Evolutionary conservation across 441 rosid genomes (phyloP).

Genomic region (Hura crepitans): DNA sequence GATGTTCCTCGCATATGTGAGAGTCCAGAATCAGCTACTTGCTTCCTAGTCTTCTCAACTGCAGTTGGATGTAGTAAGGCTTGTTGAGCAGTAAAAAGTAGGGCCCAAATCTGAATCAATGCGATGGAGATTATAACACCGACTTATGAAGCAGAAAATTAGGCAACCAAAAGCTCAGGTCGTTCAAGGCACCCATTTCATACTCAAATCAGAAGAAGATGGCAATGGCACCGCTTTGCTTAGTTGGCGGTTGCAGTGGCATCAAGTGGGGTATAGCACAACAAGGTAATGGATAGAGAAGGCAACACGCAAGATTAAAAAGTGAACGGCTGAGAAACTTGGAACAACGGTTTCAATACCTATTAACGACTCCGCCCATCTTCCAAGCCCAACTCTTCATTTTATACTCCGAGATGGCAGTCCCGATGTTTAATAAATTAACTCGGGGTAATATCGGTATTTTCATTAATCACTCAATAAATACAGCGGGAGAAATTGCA

Average conservation of each 20-base stretch:
- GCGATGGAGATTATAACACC: not conserved
- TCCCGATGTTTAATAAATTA: not conserved
- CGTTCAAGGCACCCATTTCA: no score
- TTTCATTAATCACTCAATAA: not conserved
- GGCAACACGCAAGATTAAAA: no score
- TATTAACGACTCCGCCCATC: not conserved
- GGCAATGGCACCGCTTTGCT: not conserved
- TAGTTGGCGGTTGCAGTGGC: not conserved
- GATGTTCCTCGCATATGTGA: slow-evolving; percentile 35
- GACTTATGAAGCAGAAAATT: not conserved
- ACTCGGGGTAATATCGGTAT: not conserved
- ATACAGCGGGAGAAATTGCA: not conserved
- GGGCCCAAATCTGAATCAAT: slow-evolving; percentile 42
- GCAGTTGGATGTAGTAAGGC: slow-evolving; percentile 51
- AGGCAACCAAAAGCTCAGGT: not conserved
- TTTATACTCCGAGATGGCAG: not conserved
- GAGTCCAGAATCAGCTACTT: slow-evolving; percentile 47
- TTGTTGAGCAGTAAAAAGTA: slow-evolving; percentile 55
- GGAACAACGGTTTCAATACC: not conserved
- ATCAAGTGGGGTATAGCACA: not conserved
- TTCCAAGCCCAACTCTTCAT: not conserved
- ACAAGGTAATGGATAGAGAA: no score
- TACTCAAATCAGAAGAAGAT: not conserved
- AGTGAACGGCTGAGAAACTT: slow-evolving; percentile 1
- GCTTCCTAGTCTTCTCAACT: slow-evolving; percentile 62